A percentile compares a stretch with the other conserved stretches of the same genome.
phyloP scores from a whole-genome alignment of 371 early-diverging fungal genomes.

The Amoeboaphelidium protococcarum region DNA sequence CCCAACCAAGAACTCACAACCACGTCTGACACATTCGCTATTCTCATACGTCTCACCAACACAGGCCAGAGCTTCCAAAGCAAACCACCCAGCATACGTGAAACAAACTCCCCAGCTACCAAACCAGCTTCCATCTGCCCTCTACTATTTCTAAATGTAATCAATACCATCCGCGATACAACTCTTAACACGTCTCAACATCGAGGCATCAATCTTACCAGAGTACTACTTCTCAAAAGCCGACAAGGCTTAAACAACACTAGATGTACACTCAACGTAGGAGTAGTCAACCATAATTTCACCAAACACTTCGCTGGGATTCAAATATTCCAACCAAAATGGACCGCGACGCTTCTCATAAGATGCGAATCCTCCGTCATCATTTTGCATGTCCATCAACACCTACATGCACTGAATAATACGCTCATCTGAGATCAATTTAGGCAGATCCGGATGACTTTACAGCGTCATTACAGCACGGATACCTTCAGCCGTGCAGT shows the following conservation, averaged over 20 bases:
- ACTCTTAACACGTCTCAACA: background rate
- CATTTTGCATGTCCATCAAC: slow-evolving; percentile 69
- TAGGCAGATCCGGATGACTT: slow-evolving; percentile 6
- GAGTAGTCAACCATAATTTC: slow-evolving; percentile 89
- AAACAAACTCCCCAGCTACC: slow-evolving; percentile 92
- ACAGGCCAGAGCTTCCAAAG: slow-evolving; percentile 53
- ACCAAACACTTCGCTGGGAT: slow-evolving; percentile 85
- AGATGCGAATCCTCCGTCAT: slow-evolving; percentile 62
- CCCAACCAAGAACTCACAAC: slow-evolving; percentile 59
- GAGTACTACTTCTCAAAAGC: slow-evolving; percentile 47
- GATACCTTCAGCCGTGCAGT: slow-evolving; percentile 86
- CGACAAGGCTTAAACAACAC: slow-evolving; percentile 54
- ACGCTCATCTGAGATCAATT: slow-evolving; percentile 24
- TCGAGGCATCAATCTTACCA: slow-evolving; percentile 5
- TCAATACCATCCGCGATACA: slow-evolving; percentile 28
- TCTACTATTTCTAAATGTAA: slow-evolving; percentile 42
- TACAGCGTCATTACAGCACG: slow-evolving; percentile 55
- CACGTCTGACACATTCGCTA: slow-evolving; percentile 21
- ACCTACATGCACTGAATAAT: slow-evolving; percentile 65
- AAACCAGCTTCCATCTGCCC: slow-evolving; percentile 71
- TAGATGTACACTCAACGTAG: slow-evolving; percentile 90
- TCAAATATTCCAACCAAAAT: slow-evolving; percentile 46
- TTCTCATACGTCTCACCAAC: slow-evolving; percentile 55
- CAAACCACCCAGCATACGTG: slow-evolving; percentile 89
- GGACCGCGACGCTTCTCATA: slow-evolving; percentile 68